Conservation (phyloP, 306 rosid genomes). For the Astragalus membranaceus region DNA sequence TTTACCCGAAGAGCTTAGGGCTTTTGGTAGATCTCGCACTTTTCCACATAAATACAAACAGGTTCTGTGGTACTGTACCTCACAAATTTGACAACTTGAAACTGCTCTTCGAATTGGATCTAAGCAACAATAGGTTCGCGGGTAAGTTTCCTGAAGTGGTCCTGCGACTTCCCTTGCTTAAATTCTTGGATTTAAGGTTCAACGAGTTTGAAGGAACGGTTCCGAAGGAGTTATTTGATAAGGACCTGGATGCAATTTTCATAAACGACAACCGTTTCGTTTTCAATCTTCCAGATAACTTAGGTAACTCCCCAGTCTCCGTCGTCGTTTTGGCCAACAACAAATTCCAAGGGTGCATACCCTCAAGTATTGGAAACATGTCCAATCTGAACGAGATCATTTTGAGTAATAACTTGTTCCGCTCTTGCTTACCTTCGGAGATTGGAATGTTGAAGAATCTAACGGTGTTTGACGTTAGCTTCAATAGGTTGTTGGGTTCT, state of each 20-base stretch:
- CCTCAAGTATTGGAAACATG: constrained; percentile 65
- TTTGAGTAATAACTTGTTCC: constrained; percentile 37
- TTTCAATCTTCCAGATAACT: constrained; percentile 43
- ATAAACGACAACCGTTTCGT: constrained; percentile 54
- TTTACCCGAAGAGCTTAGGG: constrained; percentile 62
- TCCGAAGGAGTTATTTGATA: constrained; percentile 50
- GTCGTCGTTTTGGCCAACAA: constrained; percentile 72
- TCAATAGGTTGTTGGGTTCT: constrained; percentile 44
- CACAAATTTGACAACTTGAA: constrained; percentile 32
- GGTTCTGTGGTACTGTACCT: constrained; percentile 64
- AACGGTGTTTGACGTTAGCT: constrained; percentile 57
- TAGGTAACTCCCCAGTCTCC: constrained; percentile 64
- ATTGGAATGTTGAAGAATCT: constrained; percentile 51
- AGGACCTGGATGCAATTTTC: constrained; percentile 66
- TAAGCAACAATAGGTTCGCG: constrained; percentile 60
- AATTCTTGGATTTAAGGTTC: constrained; percentile 60
- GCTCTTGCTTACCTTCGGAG: constrained; percentile 56
- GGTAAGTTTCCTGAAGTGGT: constrained; percentile 59
- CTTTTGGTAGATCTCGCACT: constrained; percentile 44
- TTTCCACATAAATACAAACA: constrained; percentile 60
- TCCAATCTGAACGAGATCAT: constrained; percentile 51
- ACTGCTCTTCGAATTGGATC: constrained; percentile 54
- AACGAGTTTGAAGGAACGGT: constrained; percentile 65
- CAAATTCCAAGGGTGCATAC: constrained; percentile 58
- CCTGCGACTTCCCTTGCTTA: constrained; percentile 39